Conservation (phyloP, 2,329 filamentous ascomycete species). For the Myriangium duriaei region DNA sequence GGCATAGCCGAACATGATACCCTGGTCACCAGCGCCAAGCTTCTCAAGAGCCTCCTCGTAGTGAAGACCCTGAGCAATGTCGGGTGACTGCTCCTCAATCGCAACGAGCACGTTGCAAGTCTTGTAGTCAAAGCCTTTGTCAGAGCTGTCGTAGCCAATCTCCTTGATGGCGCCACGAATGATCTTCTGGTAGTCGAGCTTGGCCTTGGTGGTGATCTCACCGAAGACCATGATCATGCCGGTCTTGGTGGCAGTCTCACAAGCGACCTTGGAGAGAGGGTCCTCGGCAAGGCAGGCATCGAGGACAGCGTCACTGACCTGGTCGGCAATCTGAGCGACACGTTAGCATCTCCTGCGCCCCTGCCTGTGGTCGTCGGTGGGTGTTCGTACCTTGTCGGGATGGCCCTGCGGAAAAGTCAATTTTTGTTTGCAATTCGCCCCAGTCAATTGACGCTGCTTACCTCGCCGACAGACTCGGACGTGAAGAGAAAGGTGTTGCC, state of each 20-base stretch:
- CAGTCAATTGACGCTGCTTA: conserved; percentile 27
- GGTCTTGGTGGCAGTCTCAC: conserved; percentile 99
- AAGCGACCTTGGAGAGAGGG: conserved; percentile 94
- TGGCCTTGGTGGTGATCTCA: conserved; percentile 96
- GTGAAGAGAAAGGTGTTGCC: conserved; percentile 30
- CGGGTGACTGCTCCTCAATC: conserved; percentile 97
- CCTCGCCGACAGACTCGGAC: conserved; percentile 39
- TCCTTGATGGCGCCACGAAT: conserved; percentile 93
- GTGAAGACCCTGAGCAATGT: conserved; percentile 98
- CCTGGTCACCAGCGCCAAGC: conserved; percentile 97
- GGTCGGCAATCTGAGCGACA: conserved; percentile 43
- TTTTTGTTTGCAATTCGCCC: neutral
- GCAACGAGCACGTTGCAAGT: conserved; percentile 96
- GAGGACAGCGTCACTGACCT: conserved; percentile 96
- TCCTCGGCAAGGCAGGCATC: conserved; percentile 93
- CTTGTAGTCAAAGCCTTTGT: conserved; percentile 99
- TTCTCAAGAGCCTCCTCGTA: conserved; percentile 96
- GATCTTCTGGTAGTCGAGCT: conserved; percentile 94
- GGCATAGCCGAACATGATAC: conserved; percentile 99
- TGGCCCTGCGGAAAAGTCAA: conserved; percentile 16
- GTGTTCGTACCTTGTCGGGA: conserved; percentile 20
- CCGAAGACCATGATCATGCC: conserved; percentile 98
- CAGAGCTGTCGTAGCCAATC: conserved; percentile 94
- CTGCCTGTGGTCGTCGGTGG: no score
- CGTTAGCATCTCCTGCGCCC: neutral